Base-by-base conservation (phyloP, 1,284 basidiomycete genomes). In the Fomitiporia mediterranea region DNA sequence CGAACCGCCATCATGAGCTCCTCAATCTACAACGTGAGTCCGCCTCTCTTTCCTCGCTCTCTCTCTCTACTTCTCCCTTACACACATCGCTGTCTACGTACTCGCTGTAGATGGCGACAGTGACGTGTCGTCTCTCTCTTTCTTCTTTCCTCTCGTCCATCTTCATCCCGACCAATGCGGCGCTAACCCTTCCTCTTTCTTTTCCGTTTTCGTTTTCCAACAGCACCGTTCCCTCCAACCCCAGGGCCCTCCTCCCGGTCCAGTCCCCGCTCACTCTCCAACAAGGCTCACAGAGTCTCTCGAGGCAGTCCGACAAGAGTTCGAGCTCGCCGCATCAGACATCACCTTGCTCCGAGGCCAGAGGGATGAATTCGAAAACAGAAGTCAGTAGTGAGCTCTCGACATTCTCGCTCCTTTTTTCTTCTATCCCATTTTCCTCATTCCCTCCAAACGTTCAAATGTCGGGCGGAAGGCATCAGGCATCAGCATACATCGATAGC, bases 281-380 rank as follows among this genome's bases (percentile, higher is more conserved):
- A 63, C 67, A 57, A 72, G 91, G 46, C 75, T 97, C 61, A 82
- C 82, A 59, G 92, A 95, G 59, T 81, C 87, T 34, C 83, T 98
- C 62, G 93, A 96, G 53, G 77, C 81, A 60, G 86, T 97, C 67
- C 82, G 88, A 62, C 82, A 85, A 55, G 95, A 98, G 74, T 95
- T 93, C 66, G 94, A 97, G 58, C 74, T 76, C 51, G 74, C 95
- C 58, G 76, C 82, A 13, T 76, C 80, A 58, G 94, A 97, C 68
- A 75, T 89, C 51, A 75, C 72, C 19, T 67, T 81, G 27, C 77
- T 91, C 66, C 83, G 91, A 61, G 77, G 73, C 34, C 91, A 96
- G 72, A 76, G 91, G 55, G 94, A 97, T 66, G 94, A 98, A 60
- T 91, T 88, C 69, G 94, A 98, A 70, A 77, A 78, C 15, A 92